These are phyloP conservation scores for Lasiodiplodia sp. DNA, from an alignment of 2,329 filamentous ascomycete genomes.

Conservation along the genomic window DNA sequence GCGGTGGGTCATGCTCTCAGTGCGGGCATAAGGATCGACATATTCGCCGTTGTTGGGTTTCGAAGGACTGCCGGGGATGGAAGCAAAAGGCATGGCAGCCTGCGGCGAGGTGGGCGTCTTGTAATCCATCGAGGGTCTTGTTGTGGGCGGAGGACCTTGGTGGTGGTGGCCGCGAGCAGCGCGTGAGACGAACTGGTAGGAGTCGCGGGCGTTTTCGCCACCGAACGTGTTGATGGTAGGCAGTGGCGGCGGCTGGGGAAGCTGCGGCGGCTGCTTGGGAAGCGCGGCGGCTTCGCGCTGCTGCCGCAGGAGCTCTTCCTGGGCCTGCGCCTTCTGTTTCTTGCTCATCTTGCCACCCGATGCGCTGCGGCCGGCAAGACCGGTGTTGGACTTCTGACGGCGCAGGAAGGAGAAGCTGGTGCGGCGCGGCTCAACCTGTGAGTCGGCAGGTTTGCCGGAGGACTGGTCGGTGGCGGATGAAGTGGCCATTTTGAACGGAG, in stretches of 20 bases:
- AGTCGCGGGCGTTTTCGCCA: slow-evolving; percentile 69
- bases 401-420: slow-evolving; percentile 49
- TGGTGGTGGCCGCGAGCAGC: slow-evolving; percentile 49
- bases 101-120: slow-evolving; percentile 47
- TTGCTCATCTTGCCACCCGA: slow-evolving; percentile 59
- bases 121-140: slow-evolving; percentile 44
- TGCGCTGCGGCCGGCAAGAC: slow-evolving; percentile 36
- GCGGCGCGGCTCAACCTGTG: slow-evolving; percentile 26
- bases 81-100: slow-evolving; percentile 37
- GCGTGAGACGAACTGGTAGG: slow-evolving; percentile 67
- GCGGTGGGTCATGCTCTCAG: slow-evolving; percentile 95
- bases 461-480: slow-evolving; percentile 10
- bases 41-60: slow-evolving; percentile 58
- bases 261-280: slow-evolving; percentile 66
- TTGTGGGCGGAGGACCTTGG: slow-evolving; percentile 18
- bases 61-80: slow-evolving; percentile 25
- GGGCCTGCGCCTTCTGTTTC: slow-evolving; percentile 59
- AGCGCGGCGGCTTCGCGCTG: slow-evolving; percentile 64
- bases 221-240: slow-evolving; percentile 65
- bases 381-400: slow-evolving; percentile 44
- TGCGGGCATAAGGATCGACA: slow-evolving; percentile 80
- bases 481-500: slow-evolving; percentile 20
- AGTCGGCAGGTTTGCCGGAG: slow-evolving; percentile 11
- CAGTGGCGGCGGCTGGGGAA: slow-evolving; percentile 58
- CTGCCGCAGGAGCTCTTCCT: slow-evolving; percentile 62